These are phyloP conservation scores for Clitopilus hobsonii DNA, from an alignment of 768 basidiomycete genomes.

Conservation along the genomic window DNA sequence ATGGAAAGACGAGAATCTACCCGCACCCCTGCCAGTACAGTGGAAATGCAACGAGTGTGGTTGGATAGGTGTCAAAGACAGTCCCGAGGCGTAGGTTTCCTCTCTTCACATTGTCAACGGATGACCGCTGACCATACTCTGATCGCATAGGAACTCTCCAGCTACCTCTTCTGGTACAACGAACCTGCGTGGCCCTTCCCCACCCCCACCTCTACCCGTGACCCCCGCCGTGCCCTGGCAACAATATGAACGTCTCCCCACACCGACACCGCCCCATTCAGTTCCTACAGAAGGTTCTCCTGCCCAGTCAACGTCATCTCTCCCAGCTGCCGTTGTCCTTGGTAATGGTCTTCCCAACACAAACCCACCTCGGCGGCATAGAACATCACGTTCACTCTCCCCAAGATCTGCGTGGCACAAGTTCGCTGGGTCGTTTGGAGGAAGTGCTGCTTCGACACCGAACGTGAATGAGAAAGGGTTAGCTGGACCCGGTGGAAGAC, in stretches of 20 bases:
- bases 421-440: background rate
- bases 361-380: background rate
- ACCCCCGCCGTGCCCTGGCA: background rate
- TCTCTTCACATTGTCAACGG: background rate
- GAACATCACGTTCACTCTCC: background rate
- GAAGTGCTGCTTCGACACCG: background rate
- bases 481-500: background rate
- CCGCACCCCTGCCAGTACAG: background rate
- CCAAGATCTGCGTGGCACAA: background rate
- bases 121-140: background rate
- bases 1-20: conserved; percentile 1
- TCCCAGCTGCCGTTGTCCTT: background rate
- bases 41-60: conserved; percentile 1
- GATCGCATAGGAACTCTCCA: background rate
- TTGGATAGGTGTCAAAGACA: background rate
- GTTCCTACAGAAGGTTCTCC: background rate
- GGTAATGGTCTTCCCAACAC: background rate
- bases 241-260: background rate
- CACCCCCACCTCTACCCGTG: background rate
- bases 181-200: background rate
- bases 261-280: background rate
- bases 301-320: background rate
- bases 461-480: background rate
- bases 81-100: background rate
- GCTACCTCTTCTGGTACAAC: background rate